Evolutionary conservation across 164 flowering plant species (phyloP), one percentile per base, ranked within the genome.

Genomic region (Akebia trifoliata): DNA sequence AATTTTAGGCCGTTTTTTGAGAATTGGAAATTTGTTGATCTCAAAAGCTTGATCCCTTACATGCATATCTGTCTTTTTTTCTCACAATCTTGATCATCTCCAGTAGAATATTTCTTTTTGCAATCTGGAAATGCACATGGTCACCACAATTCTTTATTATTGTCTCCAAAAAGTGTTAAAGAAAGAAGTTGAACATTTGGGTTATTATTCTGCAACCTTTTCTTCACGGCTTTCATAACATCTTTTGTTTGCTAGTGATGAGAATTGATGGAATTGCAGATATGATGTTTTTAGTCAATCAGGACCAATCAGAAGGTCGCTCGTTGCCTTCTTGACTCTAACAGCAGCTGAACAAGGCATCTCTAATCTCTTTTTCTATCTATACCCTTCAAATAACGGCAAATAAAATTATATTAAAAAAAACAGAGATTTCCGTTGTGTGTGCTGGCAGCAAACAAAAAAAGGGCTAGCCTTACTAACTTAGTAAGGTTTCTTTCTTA

Each of bases 211-310:
- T 78, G 95, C 71, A 91, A 69, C 45, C 98, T 77, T 57, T 72
- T 91, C 73, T 88, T 91, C 67, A 88, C 62, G 38, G 84, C 88
- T 67, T 82, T 91, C 14, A 83, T 78, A 21, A 83, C 92, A 65
- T 91, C 96, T 77, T 83, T 91, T 2, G 90, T 89, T 63, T 79
- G 75, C 85, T 94, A 78, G 24, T 70, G 86, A 69, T 78, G 63
- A 39, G 83, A 59, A 74, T 90, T 90, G 71, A 88, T 59, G 34
- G 85, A 68, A 68, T 90, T 96, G 38, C 97, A 90, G 36, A 90
- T 87, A 35, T 86, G 29, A 90, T 85, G 75, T 87, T 90, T 78
- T 84, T 64, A 46, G 97, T 81, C 96, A 90, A 77, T 90, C 97
- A 30, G 97, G 97, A 15, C 78, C 83, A 29, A 77, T 81, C n/a